Evolutionary conservation across 225 moss, liverwort and hornwort species (phyloP).

Genomic region (Marchantia paleacea): DNA sequence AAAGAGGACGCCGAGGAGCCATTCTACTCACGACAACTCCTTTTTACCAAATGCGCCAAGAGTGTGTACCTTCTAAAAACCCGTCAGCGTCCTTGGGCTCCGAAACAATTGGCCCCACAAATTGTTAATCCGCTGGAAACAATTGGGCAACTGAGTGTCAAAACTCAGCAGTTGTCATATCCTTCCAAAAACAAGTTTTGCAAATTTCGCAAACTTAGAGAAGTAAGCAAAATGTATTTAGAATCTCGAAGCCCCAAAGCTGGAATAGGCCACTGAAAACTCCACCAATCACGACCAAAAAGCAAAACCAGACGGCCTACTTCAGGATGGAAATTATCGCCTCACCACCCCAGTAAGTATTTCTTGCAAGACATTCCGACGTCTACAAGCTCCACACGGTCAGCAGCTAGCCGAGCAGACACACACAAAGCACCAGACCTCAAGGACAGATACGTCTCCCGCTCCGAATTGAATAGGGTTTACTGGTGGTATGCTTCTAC

Average conservation of each 20-base stretch:
- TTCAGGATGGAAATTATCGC: no score
- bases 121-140: not conserved
- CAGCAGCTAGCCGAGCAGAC: not conserved
- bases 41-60: not conserved
- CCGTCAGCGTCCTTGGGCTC: not conserved
- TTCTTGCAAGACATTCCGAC: not conserved
- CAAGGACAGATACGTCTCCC: not conserved
- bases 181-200: not conserved
- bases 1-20: slow-evolving; percentile 56
- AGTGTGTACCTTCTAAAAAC: not conserved
- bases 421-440: not conserved
- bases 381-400: not conserved
- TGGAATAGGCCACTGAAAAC: not conserved
- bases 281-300: not conserved
- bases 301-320: not conserved
- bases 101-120: not conserved
- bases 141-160: not conserved
- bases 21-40: slow-evolving; percentile 15
- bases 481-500: not conserved
- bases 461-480: slow-evolving; percentile 8
- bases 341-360: no score
- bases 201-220: not conserved
- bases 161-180: not conserved
- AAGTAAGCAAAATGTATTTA: not conserved
- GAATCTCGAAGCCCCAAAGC: not conserved